Evolutionary conservation across 352 stramenopile genomes (phyloP), one percentile per base, ranked within the genome.

Genomic region (Bremia lactucae): DNA sequence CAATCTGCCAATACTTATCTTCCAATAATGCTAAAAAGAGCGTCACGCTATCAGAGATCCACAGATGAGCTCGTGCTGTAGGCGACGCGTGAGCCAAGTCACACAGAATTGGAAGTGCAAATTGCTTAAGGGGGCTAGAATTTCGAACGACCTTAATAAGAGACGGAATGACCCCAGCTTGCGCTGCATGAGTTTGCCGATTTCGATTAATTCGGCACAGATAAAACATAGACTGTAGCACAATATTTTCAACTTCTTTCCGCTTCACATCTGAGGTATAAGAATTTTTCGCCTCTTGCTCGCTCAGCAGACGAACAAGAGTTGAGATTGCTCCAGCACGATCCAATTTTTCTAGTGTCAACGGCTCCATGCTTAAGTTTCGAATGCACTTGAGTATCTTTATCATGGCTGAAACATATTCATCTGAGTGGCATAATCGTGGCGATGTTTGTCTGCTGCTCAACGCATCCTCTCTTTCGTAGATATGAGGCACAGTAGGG

Each of bases 151-250:
- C 87, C 31, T 83, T 76, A 36, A 91, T 72, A 8, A 97, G 68
- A n/a, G 75, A 87, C n/a, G 85, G 85, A 19, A 96, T 87, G 7
- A 97, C 63, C 6, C 88, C 88, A 13, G 83, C 80, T 35, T 94
- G 70, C 0, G 89, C 86, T 5, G 89, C 89, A 37, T 87, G 73
- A 2, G 78, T 94, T 29, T 96, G 87, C 0, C 88, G 76, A n/a
- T 79, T 89, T 5, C 82, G 63, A 48, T 95, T 95, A 48, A 97
- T 92, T 10, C 84, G 78, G 47, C 88, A 97, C 10, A 97, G 57
- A 47, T 97, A 96, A 42, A 92, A 97, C 68, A 97, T 94, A 2
- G 79, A 74, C 50, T 89, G 86, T 5, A 97, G 65, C 25, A 95
- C 74, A 41, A 96, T 80, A 34, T 94, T 94, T 46, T 96, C 83